Base-by-base conservation (phyloP, 2,329 filamentous ascomycete species). In the Aspergillus nomiae region DNA sequence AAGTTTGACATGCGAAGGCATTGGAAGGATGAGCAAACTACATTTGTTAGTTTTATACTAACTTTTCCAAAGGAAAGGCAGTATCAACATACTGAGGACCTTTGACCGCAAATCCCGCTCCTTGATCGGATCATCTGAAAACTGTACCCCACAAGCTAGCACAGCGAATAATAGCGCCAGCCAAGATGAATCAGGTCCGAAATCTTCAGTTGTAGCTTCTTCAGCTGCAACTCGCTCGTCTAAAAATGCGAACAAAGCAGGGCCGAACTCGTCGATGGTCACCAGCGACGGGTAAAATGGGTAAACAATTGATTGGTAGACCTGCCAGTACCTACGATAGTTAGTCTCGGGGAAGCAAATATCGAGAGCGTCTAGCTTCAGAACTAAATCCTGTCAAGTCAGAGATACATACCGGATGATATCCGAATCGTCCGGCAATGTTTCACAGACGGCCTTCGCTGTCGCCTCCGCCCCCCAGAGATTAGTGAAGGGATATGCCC, bases 21-120 rank as follows among this genome's bases (percentile, higher is more conserved):
- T 26, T 72, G 70, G 19, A 72, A 70, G 11, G 70, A 68, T 19
- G 69, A 71, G 41, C 67, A 70, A 38, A 70, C 70, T 71, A 58
- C 19, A 4, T 12, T 12, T 36, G 8, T 63, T 54, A 61, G 48
- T 34, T 56, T 34, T 12, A 3, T 26, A 9, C 21, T 32, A 10
- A 8, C 4, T 30, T 19, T 36, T n/a, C 21, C 30, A 16, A 43
- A 4, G 1, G 3, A 1, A 30, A 45, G 10, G 21, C 6, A 34
- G 28, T n/a, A 16, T 50, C n/a, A 38, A 56, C 65, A 36, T 67
- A 71, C 69, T 59, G 21, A 70, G 67, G 11, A 71, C 70, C 48
- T 70, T 70, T 4, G 66, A 70, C n/a, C 63, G 45, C 21, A 71
- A 53, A 58, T 71, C 67, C 11, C 69, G 58, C 38, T 71, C 66